Conservation (phyloP, 768 basidiomycete species). For the Russula emetica region DNA sequence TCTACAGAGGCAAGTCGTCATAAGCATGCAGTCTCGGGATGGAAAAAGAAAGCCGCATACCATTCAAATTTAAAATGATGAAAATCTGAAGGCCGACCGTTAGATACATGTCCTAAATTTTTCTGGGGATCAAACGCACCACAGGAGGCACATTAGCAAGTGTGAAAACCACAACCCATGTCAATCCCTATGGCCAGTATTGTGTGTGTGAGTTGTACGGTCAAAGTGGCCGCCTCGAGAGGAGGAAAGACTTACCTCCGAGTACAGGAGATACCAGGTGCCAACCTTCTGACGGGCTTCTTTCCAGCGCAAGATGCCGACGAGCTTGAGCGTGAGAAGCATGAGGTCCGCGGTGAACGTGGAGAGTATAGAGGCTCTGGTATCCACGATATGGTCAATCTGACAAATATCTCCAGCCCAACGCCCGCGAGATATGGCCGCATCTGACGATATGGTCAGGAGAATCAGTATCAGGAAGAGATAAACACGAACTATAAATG, state of each 20-base stretch:
- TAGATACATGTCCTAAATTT: not conserved
- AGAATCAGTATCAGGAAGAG: not conserved
- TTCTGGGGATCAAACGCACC: not conserved
- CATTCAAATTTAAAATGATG: slow-evolving; percentile 2
- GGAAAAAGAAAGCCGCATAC: not conserved
- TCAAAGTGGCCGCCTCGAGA: not conserved
- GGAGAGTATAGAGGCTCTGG: not conserved
- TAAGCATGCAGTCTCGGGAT: not conserved
- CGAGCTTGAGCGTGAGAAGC: slow-evolving; percentile 5
- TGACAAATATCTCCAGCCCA: not conserved
- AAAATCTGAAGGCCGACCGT: not conserved
- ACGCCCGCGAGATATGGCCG: not conserved
- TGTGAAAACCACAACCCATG: not conserved
- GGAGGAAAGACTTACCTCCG: not conserved
- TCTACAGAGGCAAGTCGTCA: not conserved
- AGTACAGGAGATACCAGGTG: slow-evolving; percentile 7
- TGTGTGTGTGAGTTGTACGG: not conserved
- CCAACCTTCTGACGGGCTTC: not conserved
- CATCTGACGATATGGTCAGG: not conserved
- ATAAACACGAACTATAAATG: slow-evolving; percentile 1
- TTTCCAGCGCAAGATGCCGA: slow-evolving; percentile 13
- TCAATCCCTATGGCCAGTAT: not conserved
- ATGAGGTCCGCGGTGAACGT: slow-evolving; percentile 1
- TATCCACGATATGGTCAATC: not conserved
- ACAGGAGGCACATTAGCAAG: not conserved